Conservation (phyloP, 805 yeast genomes). For the Limtongozyma cylindracea region DNA sequence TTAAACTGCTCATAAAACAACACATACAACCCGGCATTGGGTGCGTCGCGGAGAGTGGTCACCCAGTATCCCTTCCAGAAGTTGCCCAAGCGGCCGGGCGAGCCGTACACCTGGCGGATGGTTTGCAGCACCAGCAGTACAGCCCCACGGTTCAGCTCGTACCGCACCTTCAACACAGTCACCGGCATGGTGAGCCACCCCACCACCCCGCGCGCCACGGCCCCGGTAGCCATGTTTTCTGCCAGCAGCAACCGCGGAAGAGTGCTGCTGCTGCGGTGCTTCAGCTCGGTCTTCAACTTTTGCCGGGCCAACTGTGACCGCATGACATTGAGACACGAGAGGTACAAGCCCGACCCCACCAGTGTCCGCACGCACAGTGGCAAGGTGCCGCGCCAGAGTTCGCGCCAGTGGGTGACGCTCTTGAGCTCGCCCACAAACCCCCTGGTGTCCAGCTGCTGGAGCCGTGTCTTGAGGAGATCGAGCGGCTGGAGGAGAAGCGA, state of each 20-base stretch:
- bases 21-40: conserved; percentile 87
- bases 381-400: conserved; percentile 82
- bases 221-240: conserved; percentile 59
- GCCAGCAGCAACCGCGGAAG: conserved; percentile 49
- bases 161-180: conserved; percentile 73
- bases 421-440: conserved; percentile 15
- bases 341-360: conserved; percentile 69
- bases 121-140: conserved; percentile 47
- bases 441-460: conserved; percentile 32
- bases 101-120: conserved; percentile 20
- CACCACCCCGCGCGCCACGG: conserved; percentile 51
- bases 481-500: conserved; percentile 69
- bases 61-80: conserved; percentile 78
- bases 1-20: conserved; percentile 54
- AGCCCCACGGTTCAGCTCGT: too few species aligned
- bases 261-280: conserved; percentile 19
- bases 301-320: too few species aligned
- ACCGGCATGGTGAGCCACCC: conserved; percentile 89
- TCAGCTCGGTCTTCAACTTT: conserved; percentile 42
- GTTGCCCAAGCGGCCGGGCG: conserved; percentile 18
- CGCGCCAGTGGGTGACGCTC: conserved; percentile 13
- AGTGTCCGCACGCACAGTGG: conserved; percentile 85
- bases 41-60: conserved; percentile 78
- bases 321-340: too few species aligned
- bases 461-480: conserved; percentile 68